Evolutionary conservation across 202 grass and related monocot genomes (phyloP), one percentile per base, ranked within the genome.

Genomic region (Eragrostis tef): DNA sequence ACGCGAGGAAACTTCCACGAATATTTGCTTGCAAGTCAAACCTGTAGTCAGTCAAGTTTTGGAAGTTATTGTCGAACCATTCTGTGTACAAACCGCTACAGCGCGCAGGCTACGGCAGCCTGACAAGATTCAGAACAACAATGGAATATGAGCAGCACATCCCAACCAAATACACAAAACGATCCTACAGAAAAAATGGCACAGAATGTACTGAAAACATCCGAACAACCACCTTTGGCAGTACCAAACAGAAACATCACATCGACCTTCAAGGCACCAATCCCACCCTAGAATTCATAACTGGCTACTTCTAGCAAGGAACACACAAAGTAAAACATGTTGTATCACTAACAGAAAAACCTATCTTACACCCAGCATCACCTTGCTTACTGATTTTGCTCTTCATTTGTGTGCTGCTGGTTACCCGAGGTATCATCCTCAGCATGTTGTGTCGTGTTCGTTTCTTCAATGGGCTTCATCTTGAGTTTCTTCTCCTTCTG

Each of bases 401-500:
- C 29, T 67, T 78, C 60, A 9, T 83, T n/a, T 61, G 60, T n/a
- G 7, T 79, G 61, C 44, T 83, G 51, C 2, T 68, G 50, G 58
- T 82, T 79, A 10, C 29, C 73, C 0, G 11, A 21, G 2, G 25
- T 1, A 73, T 27, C 49, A 0, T 7, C 45, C 11, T 19, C 61
- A 7, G 0, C 71, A 49, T 11, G 11, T 6, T 61, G n/a, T 2
- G 20, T 53, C 7, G 21, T 46, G 27, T 71, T 82, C 43, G 49
- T 44, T 49, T 87, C 49, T 36, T 58, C 44, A 14, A 89, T 87
- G 29, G 94, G 86, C 77, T 86, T 90, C 94, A 90, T 94, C 57
- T 91, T 68, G 19, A 88, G 24, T 59, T 93, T 93, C 83, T 93
- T 89, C 83, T 94, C 88, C 79, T 89, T 98, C 57, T 84, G 84